phyloP scores from a whole-genome alignment of 108 stramenopile genomes.

The Nitzschia sp. region DNA sequence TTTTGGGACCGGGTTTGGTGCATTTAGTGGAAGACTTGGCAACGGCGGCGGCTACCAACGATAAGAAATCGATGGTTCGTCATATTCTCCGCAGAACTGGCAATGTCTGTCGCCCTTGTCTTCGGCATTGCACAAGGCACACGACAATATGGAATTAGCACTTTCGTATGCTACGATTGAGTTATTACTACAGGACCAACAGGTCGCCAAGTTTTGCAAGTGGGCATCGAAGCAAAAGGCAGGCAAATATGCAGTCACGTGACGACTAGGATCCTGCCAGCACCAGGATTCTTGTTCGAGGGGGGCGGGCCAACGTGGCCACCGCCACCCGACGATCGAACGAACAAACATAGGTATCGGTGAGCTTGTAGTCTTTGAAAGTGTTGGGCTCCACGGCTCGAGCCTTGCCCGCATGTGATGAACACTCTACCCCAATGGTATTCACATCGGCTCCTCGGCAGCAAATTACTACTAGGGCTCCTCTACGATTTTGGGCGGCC shows the following conservation, averaged over 20 bases:
- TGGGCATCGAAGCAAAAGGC: conserved; percentile 69
- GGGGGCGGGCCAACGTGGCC: too few species aligned
- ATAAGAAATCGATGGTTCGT: conserved; percentile 18
- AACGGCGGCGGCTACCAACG: neutral
- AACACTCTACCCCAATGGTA: too few species aligned
- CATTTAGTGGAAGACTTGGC: conserved; percentile 18
- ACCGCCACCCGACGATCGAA: too few species aligned
- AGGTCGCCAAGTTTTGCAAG: conserved; percentile 65
- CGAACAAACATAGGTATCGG: too few species aligned
- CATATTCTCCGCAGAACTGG: conserved; percentile 46
- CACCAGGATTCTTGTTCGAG: too few species aligned
- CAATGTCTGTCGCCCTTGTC: conserved; percentile 70
- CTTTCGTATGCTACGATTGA: conserved; percentile 59
- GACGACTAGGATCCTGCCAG: neutral
- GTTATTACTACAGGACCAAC: conserved; percentile 47
- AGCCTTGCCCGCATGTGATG: too few species aligned
- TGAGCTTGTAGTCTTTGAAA: too few species aligned
- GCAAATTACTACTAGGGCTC: too few species aligned
- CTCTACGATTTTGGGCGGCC: too few species aligned
- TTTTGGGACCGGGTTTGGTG: conserved; percentile 44
- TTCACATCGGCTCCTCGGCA: too few species aligned
- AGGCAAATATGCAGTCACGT: conserved; percentile 47
- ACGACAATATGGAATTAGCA: conserved; percentile 66
- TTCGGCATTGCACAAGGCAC: conserved; percentile 54
- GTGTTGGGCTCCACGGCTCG: too few species aligned